Conservation (phyloP, 2,329 filamentous ascomycete genomes). For the Chrysosporium queenslandicum region DNA sequence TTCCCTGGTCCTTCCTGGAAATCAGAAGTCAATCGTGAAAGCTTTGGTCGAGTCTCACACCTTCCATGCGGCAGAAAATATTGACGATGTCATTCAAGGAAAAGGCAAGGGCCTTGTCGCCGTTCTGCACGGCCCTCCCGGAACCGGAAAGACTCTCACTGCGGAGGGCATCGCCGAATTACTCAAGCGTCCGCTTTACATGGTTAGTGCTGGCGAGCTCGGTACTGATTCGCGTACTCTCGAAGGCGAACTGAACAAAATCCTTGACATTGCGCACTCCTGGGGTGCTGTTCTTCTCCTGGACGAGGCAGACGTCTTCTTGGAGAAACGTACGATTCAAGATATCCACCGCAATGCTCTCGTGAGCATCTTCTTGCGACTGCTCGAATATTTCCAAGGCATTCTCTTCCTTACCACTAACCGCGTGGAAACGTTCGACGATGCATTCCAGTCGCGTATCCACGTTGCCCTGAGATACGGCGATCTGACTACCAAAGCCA, state of each 20-base stretch:
- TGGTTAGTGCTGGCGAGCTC: constrained; percentile 71
- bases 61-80: constrained; percentile 67
- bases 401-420: constrained; percentile 87
- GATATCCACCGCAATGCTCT: constrained; percentile 78
- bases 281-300: constrained; percentile 80
- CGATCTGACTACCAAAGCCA: constrained; percentile 59
- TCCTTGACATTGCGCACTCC: constrained; percentile 72
- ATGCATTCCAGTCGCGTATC: constrained; percentile 80
- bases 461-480: constrained; percentile 78
- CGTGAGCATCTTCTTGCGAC: constrained; percentile 75
- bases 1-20: constrained; percentile 60
- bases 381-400: constrained; percentile 85
- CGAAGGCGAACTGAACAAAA: constrained; percentile 68
- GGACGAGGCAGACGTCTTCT: constrained; percentile 75
- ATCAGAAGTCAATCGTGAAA: constrained; percentile 60
- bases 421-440: constrained; percentile 75
- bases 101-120: constrained; percentile 78
- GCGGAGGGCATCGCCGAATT: constrained; percentile 79
- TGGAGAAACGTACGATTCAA: constrained; percentile 72
- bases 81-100: constrained; percentile 72
- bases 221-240: constrained; percentile 66
- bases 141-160: constrained; percentile 80
- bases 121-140: constrained; percentile 74
- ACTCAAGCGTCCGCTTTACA: constrained; percentile 70
- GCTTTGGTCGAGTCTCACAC: constrained; percentile 77